Base-by-base conservation (phyloP, 2,329 filamentous ascomycete species). In the Aureobasidium musti region DNA sequence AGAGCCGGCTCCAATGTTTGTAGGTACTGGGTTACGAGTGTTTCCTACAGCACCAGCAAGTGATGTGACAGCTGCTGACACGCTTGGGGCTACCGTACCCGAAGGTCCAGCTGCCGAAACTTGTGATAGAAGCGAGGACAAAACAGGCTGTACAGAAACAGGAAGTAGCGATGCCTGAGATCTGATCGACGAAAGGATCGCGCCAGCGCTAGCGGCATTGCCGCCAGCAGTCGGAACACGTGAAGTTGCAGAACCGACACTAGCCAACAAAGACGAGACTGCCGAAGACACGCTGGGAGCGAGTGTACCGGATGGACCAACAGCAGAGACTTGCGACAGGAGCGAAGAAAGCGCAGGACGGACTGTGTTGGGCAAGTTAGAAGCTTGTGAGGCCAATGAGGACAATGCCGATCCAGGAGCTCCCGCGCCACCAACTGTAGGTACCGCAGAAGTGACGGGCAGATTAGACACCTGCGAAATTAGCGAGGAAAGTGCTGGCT, bases 81-180 rank as follows among this genome's bases (percentile, higher is more conserved):
- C 37, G 4, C 54, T 30, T 17, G 39, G 23, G 13, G 35, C 37
- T 5, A 59, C 23, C 1, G 37, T 59, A 8, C 54, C 54, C 14
- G 54, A 59, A n/a, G 37, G 54, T 28, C 37, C 54, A 33, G 23
- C 54, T 30, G 37, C 54, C 10, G 54, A 59, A 11, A 59, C 37
- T 33, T 43, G 35, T 3, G 37, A 43, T 1, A 43, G 23, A n/a
- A 59, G 23, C 5, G 54, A 59, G 21, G 54, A 43, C 23, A 59
- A 23, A 4, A 59, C 21, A 17, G 54, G 54, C 5, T 43, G 54
- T 2, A 17, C 23, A 13, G 54, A 59, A 5, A 35, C 23, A 14
- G 54, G 54, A 19, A 59, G 54, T 28, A 39, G 26, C 8, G 54
- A 59, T 11, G 23, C 54, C n/a, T 59, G 54, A 8, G 54, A 59